Base-by-base conservation (phyloP, 345 rosid genomes). In the Turnera subulata region DNA sequence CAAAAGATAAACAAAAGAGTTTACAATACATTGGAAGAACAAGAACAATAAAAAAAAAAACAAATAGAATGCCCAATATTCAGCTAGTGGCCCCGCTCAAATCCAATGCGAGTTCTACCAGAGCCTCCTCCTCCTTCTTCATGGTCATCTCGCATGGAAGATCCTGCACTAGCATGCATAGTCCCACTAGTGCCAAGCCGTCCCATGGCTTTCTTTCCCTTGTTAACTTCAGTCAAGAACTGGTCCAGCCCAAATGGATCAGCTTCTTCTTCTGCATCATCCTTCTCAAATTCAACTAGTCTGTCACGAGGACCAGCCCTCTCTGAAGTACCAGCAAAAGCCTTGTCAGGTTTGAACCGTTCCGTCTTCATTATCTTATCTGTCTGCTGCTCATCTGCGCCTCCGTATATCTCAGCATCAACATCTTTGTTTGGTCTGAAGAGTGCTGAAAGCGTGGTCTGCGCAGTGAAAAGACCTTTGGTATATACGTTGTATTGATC, bases 401-500 rank as follows among this genome's bases (percentile, higher is more conserved):
- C 85, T 35, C 97, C 99, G 24, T 89, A 89, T 80, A 73, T 72
- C 9, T 89, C 99, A 21, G 84, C 78, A 71, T 90, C 99, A 6
- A 39, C 50, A 69, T 93, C 95, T 58, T 85, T 87, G 82, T 82
- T 89, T 0, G 97, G 97, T 68, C 74, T 76, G 67, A 87, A 85
- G 43, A 93, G 73, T 11, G 94, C 88, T 3, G 99, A 87, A 38
- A 93, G 95, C 8, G 97, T 93, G 0, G 91, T 78, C 61, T 84
- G 96, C 21, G 99, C 91, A 0, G 85, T 84, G 56, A 93, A 90
- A 58, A 93, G 71, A 50, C 99, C 97, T 55, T 87, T 87, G 58
- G 87, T 96, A 15, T 93, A 93, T 13, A 93, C 80, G 15, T 85
- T 90, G 74, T 93, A 93, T n/a, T 93, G 99, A 56, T 93, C 99